phyloP scores from a whole-genome alignment of 2,329 filamentous ascomycete species.

The Trichophyton mentagrophytes region DNA sequence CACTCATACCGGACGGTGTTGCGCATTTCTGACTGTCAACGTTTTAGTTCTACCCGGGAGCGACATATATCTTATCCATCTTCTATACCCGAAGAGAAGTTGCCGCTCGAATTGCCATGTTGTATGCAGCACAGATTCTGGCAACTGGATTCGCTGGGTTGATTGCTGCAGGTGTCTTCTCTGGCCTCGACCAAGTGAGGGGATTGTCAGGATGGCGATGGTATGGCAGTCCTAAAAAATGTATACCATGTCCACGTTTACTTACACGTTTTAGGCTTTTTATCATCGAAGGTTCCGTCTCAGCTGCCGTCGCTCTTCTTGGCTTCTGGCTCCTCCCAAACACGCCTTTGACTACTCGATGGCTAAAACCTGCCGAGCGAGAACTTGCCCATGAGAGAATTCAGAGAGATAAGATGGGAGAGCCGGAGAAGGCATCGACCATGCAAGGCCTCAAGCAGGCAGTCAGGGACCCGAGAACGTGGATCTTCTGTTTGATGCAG shows the following conservation, averaged over 20 bases:
- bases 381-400: constrained; percentile 38
- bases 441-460: constrained; percentile 41
- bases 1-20: not conserved
- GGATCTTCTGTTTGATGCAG: constrained; percentile 44
- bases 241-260: not conserved
- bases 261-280: constrained; percentile 11
- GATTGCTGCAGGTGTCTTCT: constrained; percentile 16
- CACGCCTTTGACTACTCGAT: constrained; percentile 14
- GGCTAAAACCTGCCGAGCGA: constrained; percentile 17
- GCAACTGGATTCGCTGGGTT: constrained; percentile 14
- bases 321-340: constrained; percentile 14
- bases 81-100: constrained; percentile 49
- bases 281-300: constrained; percentile 13
- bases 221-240: constrained; percentile 34
- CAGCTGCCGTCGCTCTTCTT: constrained; percentile 11
- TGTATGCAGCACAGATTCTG: constrained; percentile 14
- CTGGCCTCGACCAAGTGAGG: constrained; percentile 19
- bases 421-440: constrained; percentile 34
- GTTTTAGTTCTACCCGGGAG: constrained; percentile 45
- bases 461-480: constrained; percentile 39
- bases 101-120: constrained; percentile 13
- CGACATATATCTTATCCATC: constrained; percentile 50
- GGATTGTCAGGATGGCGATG: constrained; percentile 35
- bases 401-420: constrained; percentile 41
- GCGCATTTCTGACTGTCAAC: not conserved